phyloP scores from a whole-genome alignment of 768 basidiomycete species.

The Boletus edulis region DNA sequence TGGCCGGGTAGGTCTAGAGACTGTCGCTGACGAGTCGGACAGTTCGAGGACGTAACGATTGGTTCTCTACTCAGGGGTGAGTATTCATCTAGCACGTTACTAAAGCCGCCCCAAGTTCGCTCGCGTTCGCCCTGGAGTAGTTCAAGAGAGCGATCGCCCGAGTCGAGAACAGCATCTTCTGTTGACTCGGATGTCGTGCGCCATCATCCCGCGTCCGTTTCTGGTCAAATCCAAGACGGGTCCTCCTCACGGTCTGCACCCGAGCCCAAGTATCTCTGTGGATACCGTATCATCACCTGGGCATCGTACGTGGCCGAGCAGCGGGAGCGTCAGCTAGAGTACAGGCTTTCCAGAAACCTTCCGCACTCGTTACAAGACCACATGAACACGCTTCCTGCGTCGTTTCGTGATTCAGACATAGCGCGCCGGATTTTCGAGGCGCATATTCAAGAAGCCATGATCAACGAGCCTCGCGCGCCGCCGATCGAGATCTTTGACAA shows the following conservation, averaged over 20 bases:
- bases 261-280: not conserved
- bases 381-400: conserved; percentile 50
- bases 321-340: conserved; percentile 20
- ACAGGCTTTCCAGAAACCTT: conserved; percentile 46
- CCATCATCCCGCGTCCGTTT: too few relatives aligned
- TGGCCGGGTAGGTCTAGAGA: not conserved
- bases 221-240: not conserved
- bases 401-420: conserved; percentile 40
- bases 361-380: conserved; percentile 63
- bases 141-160: not conserved
- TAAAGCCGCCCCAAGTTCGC: not conserved
- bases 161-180: not conserved
- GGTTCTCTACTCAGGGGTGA: conserved; percentile 8
- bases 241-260: not conserved
- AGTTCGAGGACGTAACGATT: not conserved
- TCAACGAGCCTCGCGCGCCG: conserved; percentile 69
- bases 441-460: conserved; percentile 59
- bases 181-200: not conserved
- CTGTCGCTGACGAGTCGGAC: conserved; percentile 3
- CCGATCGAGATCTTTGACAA: conserved; percentile 63
- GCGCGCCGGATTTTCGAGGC: conserved; percentile 60
- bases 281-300: conserved; percentile 23
- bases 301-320: conserved; percentile 15
- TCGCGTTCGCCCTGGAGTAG: not conserved
- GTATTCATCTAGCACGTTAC: conserved; percentile 18